A percentile compares a stretch with the other conserved stretches of the same genome.
Conservation (phyloP, 2,329 filamentous ascomycete genomes). For the Colletotrichum siamense region DNA sequence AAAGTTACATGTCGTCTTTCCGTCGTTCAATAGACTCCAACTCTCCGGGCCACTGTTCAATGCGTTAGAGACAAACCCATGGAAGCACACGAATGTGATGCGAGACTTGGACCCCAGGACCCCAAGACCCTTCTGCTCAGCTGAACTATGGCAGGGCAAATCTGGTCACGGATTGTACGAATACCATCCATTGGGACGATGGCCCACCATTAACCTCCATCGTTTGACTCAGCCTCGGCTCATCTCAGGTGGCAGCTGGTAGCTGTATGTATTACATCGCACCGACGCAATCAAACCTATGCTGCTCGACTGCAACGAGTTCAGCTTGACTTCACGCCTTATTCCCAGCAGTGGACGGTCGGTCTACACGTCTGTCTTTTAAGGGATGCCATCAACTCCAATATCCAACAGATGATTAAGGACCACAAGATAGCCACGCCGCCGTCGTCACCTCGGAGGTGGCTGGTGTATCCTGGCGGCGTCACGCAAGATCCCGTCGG, state of each 20-base stretch:
- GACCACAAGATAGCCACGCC: background rate
- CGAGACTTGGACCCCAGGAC: background rate
- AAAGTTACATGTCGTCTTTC: background rate
- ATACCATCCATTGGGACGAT: background rate
- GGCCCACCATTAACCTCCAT: background rate
- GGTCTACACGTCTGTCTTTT: background rate
- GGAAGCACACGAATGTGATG: background rate
- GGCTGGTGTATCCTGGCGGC: background rate
- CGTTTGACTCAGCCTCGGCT: constrained; percentile 8
- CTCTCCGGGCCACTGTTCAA: background rate
- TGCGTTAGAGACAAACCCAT: background rate
- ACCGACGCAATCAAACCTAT: background rate
- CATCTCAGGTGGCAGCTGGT: background rate
- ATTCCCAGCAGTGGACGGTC: background rate
- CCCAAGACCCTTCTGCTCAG: background rate
- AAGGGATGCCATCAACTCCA: background rate
- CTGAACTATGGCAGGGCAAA: background rate
- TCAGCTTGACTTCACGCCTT: background rate
- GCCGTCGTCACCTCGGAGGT: background rate
- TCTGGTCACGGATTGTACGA: background rate
- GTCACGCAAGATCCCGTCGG: background rate
- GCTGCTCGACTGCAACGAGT: background rate
- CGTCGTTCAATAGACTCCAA: background rate
- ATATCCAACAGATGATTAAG: background rate
- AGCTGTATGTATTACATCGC: background rate